A percentile compares a stretch with the other conserved stretches of the same genome.
Conservation (phyloP, 23 red algal species). For the Porphyridium purpureum region DNA sequence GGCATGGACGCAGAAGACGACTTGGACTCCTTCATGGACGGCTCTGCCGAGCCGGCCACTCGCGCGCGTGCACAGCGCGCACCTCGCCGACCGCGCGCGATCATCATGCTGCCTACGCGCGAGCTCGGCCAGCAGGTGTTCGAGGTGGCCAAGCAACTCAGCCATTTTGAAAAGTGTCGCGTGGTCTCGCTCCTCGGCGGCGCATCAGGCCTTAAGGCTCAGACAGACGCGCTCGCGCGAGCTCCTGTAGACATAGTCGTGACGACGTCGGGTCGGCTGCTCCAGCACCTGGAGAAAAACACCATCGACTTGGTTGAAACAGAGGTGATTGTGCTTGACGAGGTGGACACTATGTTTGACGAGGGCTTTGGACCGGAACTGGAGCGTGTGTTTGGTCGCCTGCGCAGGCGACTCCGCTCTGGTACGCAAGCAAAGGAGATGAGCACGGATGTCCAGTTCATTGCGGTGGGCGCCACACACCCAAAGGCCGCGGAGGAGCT, state of each 20-base stretch:
- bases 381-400: constrained; percentile 2
- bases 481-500: constrained; percentile 16
- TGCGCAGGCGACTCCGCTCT: constrained; percentile 1
- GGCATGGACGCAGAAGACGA: too few species aligned
- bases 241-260: constrained; percentile 56
- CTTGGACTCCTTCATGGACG: too few species aligned
- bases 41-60: too few species aligned
- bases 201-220: constrained; percentile 9
- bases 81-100: constrained; percentile 42
- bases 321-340: constrained; percentile 52
- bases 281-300: constrained; percentile 32
- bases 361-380: constrained; percentile 42
- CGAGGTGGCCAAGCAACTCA: constrained; percentile 30
- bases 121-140: constrained; percentile 49
- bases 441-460: constrained; percentile 32
- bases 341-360: constrained; percentile 69
- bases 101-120: constrained; percentile 75
- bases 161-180: constrained; percentile 61
- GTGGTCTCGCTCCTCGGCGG: constrained; percentile 5
- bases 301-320: constrained; percentile 36
- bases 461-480: constrained; percentile 73
- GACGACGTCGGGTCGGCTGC: constrained; percentile 38
- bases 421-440: neutral
- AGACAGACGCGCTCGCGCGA: constrained; percentile 11
- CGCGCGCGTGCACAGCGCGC: too few species aligned